Evolutionary conservation across 352 stramenopile genomes (phyloP), one percentile per base, ranked within the genome.

Genomic region (Aphanomyces euteiches): DNA sequence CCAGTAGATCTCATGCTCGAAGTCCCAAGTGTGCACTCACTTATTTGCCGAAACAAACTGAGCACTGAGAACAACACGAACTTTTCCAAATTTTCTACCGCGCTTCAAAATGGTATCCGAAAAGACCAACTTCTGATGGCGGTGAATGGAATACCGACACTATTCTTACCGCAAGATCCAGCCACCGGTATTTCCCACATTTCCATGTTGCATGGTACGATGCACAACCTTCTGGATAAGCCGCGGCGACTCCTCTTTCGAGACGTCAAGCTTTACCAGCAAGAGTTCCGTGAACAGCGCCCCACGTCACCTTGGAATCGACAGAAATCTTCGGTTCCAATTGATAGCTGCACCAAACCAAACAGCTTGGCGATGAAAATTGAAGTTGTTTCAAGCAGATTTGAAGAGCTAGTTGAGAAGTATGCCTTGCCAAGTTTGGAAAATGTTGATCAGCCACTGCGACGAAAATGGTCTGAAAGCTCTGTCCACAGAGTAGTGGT

Each of bases 1-100:
- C 69, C 70, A 0, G 48, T 70, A 7, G 75, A 83, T 59, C 57
- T 78, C 48, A 83, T 83, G 77, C 75, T 83, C 72, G 75, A 83
- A 56, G 77, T 79, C 19, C 69, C 75, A 6, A 72, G 68, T 1
- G 75, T 83, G 19, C 77, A 77, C 53, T 79, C 78, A 41, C 72
- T 75, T 15, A 73, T 34, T 13, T 8, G 48, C 43, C n/a, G 34
- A 19, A 40, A 28, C 6, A 36, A 70, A 7, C 28, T 2, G 2
- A 28, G 28, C 28, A 28, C 28, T 28, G 28, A 28, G 28, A 28
- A 28, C 28, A 28, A 28, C 2, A 8, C n/a, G 5, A 53, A 45
- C 13, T 10, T 43, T 38, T 19, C 7, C 53, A 28, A n/a, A 5
- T n/a, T 12, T 56, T 41, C 61, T 34, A 21, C 28, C 10, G 45